A percentile compares a stretch with the other conserved stretches of the same genome.
Evolutionary conservation across 2,329 filamentous ascomycete species (phyloP).

Genomic region (Gaeumannomyces tritici): DNA sequence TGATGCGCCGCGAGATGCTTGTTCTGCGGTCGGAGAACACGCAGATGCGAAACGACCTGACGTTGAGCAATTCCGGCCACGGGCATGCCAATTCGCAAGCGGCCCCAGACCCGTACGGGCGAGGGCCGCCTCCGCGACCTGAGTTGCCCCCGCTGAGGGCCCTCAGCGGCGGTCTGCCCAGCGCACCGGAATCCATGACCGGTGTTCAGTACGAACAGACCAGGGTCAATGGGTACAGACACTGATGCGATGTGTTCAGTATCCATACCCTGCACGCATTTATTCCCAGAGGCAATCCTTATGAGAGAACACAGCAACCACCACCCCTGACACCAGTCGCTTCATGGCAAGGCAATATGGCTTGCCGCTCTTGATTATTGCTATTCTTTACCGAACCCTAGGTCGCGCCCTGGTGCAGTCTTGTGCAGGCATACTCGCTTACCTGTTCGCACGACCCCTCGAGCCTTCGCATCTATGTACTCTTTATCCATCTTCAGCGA

Average conservation of each 20-base stretch:
- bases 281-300: too few relatives aligned
- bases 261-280: background rate
- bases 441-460: background rate
- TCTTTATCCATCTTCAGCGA: background rate
- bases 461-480: background rate
- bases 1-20: slow-evolving; percentile 39
- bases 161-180: slow-evolving; percentile 31
- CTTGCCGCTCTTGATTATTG: background rate
- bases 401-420: too few relatives aligned
- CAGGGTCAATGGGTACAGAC: slow-evolving; percentile 35
- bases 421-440: background rate
- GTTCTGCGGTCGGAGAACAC: slow-evolving; percentile 35
- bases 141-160: slow-evolving; percentile 49
- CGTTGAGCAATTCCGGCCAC: slow-evolving; percentile 13
- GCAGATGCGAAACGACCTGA: slow-evolving; percentile 30
- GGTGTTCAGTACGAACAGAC: slow-evolving; percentile 53
- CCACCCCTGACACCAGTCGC: background rate
- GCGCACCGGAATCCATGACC: slow-evolving; percentile 50
- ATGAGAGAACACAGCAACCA: background rate
- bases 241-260: background rate
- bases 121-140: slow-evolving; percentile 24
- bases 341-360: too few relatives aligned
- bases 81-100: slow-evolving; percentile 6
- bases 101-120: slow-evolving; percentile 15
- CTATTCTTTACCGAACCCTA: background rate